Conservation (phyloP, 352 stramenopile genomes). For the Phytophthora pisi region DNA sequence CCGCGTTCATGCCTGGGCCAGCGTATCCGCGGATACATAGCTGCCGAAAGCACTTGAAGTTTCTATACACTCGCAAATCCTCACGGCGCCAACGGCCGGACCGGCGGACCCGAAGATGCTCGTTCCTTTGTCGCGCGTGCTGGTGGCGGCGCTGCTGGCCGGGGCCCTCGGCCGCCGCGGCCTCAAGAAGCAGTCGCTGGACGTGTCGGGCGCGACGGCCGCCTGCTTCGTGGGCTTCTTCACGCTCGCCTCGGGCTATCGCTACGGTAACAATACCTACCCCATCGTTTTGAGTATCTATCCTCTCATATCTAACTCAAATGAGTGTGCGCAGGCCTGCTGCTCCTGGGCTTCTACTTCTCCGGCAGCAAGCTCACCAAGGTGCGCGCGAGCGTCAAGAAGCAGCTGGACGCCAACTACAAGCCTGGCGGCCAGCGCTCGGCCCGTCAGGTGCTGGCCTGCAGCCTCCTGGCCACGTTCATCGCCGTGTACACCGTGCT, state of each 20-base stretch:
- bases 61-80: neutral
- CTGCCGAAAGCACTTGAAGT: neutral
- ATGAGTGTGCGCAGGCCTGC: conserved; percentile 41
- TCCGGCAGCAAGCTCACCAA: conserved; percentile 88
- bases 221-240: conserved; percentile 73
- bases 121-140: conserved; percentile 35
- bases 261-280: conserved; percentile 56
- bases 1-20: neutral
- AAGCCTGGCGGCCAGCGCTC: conserved; percentile 82
- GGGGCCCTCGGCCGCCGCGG: conserved; percentile 48
- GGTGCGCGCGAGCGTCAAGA: conserved; percentile 59
- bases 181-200: conserved; percentile 74
- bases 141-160: conserved; percentile 52
- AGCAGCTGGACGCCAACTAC: conserved; percentile 73
- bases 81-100: too few species aligned
- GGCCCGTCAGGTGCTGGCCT: conserved; percentile 79
- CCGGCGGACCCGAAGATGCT: conserved; percentile 2
- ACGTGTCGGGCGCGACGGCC: conserved; percentile 56
- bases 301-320: neutral
- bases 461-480: conserved; percentile 64
- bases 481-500: conserved; percentile 65
- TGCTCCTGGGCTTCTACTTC: conserved; percentile 88
- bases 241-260: conserved; percentile 66
- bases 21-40: neutral
- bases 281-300: neutral